These are phyloP conservation scores for Fusarium acutatum DNA, from an alignment of 2,329 filamentous ascomycete species.

Conservation along the genomic window DNA sequence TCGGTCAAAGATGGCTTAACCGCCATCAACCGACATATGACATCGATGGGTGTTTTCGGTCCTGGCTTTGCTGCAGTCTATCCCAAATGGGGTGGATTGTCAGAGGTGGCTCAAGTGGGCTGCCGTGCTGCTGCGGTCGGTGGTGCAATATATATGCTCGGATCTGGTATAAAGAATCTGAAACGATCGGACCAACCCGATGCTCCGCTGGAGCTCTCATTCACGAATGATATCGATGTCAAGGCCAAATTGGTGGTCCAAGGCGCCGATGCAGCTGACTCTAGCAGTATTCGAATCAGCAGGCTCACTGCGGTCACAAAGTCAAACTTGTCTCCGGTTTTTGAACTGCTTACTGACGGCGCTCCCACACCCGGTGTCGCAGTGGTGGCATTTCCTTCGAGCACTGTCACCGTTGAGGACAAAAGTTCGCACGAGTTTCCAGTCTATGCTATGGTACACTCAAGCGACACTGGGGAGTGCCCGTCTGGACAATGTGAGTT, in stretches of 20 bases:
- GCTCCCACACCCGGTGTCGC: constrained; percentile 78
- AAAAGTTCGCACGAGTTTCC: constrained; percentile 54
- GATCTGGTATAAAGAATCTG: constrained; percentile 66
- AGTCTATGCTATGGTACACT: constrained; percentile 75
- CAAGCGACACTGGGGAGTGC: constrained; percentile 92
- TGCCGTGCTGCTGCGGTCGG: constrained; percentile 92
- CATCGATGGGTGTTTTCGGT: constrained; percentile 87
- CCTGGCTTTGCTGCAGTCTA: constrained; percentile 89
- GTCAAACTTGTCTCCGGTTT: constrained; percentile 71
- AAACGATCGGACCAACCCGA: constrained; percentile 30
- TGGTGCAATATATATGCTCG: constrained; percentile 88
- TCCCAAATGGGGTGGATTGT: constrained; percentile 90
- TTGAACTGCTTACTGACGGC: constrained; percentile 76
- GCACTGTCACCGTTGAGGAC: constrained; percentile 50
- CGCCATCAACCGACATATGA: constrained; percentile 79
- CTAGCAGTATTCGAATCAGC: constrained; percentile 53
- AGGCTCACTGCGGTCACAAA: constrained; percentile 75
- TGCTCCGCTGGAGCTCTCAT: constrained; percentile 53
- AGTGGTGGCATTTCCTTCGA: constrained; percentile 71
- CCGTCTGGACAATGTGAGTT: constrained; percentile 88
- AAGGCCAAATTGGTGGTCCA: constrained; percentile 64
- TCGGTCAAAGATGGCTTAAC: constrained; percentile 73
- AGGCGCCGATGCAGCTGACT: constrained; percentile 46
- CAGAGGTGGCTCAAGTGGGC: constrained; percentile 89
- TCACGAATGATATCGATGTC: constrained; percentile 67